A percentile compares a stretch with the other conserved stretches of the same genome.
These are phyloP conservation scores for Colletotrichum sojae DNA, from an alignment of 2,329 filamentous ascomycete genomes.

Conservation along the genomic window DNA sequence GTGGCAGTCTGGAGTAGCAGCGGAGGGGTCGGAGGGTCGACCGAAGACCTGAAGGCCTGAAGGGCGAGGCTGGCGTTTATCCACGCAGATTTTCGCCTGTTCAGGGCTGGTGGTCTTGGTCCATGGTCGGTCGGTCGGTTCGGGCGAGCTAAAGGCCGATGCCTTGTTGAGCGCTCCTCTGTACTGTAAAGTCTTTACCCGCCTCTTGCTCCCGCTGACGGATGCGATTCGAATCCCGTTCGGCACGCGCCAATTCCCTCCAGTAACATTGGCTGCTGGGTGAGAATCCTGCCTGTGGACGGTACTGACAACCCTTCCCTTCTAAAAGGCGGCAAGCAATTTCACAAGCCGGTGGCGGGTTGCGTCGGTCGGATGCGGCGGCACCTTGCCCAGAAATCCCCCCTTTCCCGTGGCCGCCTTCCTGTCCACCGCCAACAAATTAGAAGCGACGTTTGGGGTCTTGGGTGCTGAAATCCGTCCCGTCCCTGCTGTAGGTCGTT, in stretches of 20 bases:
- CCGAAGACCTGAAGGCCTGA: background rate
- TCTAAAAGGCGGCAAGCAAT: background rate
- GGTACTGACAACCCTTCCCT: too few relatives aligned
- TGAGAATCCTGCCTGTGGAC: constrained; percentile 4
- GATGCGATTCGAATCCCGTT: background rate
- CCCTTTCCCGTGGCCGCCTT: background rate
- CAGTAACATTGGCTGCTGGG: background rate
- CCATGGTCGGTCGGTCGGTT: constrained; percentile 6
- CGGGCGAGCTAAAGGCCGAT: background rate
- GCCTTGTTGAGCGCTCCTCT: background rate
- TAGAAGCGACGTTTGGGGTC: constrained; percentile 2
- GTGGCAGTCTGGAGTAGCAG: constrained; percentile 1
- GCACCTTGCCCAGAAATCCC: constrained; percentile 26
- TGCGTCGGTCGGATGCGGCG: constrained; percentile 21
- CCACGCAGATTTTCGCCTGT: background rate
- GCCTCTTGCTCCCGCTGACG: constrained; percentile 4
- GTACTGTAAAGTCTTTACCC: constrained; percentile 2
- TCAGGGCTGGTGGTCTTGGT: background rate
- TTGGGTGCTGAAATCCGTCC: background rate
- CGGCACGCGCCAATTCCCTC: background rate
- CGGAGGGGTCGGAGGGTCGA: background rate
- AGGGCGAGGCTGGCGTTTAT: background rate
- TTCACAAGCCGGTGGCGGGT: background rate
- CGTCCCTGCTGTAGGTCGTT: background rate
- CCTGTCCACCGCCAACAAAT: background rate